Evolutionary conservation across 1,284 basidiomycete species (phyloP), one percentile per base, ranked within the genome.

Genomic region (Rhizoctonia solani): DNA sequence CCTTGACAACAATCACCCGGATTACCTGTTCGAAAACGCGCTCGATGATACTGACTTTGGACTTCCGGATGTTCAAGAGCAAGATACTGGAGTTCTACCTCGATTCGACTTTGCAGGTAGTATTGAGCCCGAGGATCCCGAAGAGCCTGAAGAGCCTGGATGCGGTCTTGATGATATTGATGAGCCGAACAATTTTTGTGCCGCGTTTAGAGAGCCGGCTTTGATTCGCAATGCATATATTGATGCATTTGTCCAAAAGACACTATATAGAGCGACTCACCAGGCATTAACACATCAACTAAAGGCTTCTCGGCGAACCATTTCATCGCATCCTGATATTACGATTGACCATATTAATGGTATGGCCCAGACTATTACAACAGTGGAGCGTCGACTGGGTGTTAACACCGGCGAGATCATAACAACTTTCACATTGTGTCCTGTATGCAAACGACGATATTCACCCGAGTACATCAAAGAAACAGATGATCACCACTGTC

Each of bases 341-440:
- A 1, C n/a, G 4, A 29, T 29, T 8, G 32, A 63, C 1, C 19
- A 52, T 11, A 8, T 52, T 39, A 32, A 42, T 4, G 41, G 50
- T 4, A 63, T 63, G 58, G 58, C 58, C 1, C 29, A 39, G 13
- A 52, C 58, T 2, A 63, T 63, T 39, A 4, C 32, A 25, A 63
- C 58, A 16, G 58, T 41, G 5, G 47, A 50, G 19, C 27, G 23
- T 4, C 46, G 47, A 39, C 34, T 63, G 5, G 58, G 30, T 3
- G 19, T 52, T 13, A 27, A 63, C 23, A 23, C 37, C n/a, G 46
- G 34, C 14, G 47, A 39, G 4, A 27, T 63, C 3, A 52, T 63
- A 9, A 50, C 13, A 2, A 50, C 58, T 2, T 63, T 23, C 37
- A 63, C 58, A 4, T n/a, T 63, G 3, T 63, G 58, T 29, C 46